These are phyloP conservation scores for Chrysanthemum seticuspe DNA, from an alignment of 129 eudicot genomes.

Conservation along the genomic window DNA sequence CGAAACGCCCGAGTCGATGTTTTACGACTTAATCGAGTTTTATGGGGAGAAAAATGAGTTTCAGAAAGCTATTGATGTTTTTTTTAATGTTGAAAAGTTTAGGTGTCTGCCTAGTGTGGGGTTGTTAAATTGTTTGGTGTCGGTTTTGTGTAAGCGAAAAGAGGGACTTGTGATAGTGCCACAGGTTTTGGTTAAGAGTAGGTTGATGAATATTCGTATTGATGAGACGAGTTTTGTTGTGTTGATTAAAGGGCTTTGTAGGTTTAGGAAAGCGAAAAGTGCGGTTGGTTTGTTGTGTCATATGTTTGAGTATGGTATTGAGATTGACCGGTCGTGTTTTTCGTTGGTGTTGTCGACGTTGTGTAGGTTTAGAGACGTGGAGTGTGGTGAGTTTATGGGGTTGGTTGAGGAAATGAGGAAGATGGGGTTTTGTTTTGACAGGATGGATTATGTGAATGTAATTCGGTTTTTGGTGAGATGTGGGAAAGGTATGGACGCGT, in stretches of 20 bases:
- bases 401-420: slow-evolving; percentile 52
- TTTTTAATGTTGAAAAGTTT: slow-evolving; percentile 51
- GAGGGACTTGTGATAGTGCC: slow-evolving; percentile 58
- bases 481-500: slow-evolving; percentile 48
- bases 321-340: slow-evolving; percentile 42
- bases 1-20: slow-evolving; percentile 64
- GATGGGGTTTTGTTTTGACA: slow-evolving; percentile 48
- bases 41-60: slow-evolving; percentile 39
- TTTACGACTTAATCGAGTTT: slow-evolving; percentile 57
- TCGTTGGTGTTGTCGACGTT: slow-evolving; percentile 46
- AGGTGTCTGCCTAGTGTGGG: slow-evolving; percentile 63
- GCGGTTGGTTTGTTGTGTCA: slow-evolving; percentile 51
- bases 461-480: slow-evolving; percentile 49
- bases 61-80: slow-evolving; percentile 58
- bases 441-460: slow-evolving; percentile 58
- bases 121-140: slow-evolving; percentile 52
- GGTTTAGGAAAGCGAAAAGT: slow-evolving; percentile 40
- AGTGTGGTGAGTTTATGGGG: slow-evolving; percentile 38
- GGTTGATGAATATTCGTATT: slow-evolving; percentile 52
- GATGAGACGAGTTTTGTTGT: slow-evolving; percentile 55
- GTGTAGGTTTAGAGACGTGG: slow-evolving; percentile 36
- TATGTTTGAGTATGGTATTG: slow-evolving; percentile 53
- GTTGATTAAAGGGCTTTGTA: slow-evolving; percentile 61
- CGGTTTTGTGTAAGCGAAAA: slow-evolving; percentile 45
- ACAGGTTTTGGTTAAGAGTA: slow-evolving; percentile 48